Percentiles rank a stretch among this genome's conserved stretches.
Evolutionary conservation across 257 asterid genomes (phyloP).

Genomic region (Nicotiana obtusifolia): DNA sequence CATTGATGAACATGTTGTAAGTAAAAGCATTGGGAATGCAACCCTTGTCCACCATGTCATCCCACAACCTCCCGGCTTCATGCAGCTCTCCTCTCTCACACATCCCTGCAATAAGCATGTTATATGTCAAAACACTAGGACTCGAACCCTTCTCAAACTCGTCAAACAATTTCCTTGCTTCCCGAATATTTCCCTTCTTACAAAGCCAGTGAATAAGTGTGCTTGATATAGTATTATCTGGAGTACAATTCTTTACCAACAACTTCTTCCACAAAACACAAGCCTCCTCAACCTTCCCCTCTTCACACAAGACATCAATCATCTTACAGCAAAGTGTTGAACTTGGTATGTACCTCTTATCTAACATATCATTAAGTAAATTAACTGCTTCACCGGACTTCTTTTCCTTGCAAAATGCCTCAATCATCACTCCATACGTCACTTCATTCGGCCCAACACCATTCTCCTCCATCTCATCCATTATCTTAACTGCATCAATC

Average conservation of each 20-base stretch:
- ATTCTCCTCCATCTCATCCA: conserved; percentile 92
- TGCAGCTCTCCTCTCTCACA: conserved; percentile 73
- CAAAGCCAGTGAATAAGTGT: conserved; percentile 82
- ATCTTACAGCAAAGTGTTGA: conserved; percentile 65
- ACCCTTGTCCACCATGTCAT: conserved; percentile 76
- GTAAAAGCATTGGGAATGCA: conserved; percentile 76
- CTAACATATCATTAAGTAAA: conserved; percentile 77
- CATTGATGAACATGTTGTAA: conserved; percentile 61
- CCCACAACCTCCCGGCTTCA: conserved; percentile 95
- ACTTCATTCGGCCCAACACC: conserved; percentile 81
- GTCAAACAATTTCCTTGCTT: conserved; percentile 73
- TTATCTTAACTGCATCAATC: conserved; percentile 66
- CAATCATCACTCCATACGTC: conserved; percentile 75
- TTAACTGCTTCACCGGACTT: conserved; percentile 73
- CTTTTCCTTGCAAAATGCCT: conserved; percentile 70
- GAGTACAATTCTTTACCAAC: conserved; percentile 71
- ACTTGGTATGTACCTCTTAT: conserved; percentile 61
- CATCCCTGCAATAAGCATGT: conserved; percentile 79
- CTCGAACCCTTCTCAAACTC: conserved; percentile 70
- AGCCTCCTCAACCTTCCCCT: conserved; percentile 69
- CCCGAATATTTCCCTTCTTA: conserved; percentile 64
- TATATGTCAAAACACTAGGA: conserved; percentile 76
- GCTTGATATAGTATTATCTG: conserved; percentile 61
- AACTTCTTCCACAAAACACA: conserved; percentile 62
- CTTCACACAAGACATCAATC: conserved; percentile 68